Evolutionary conservation across 306 rosid species (phyloP), one percentile per base, ranked within the genome.

Genomic region (Trifolium subterraneum): DNA sequence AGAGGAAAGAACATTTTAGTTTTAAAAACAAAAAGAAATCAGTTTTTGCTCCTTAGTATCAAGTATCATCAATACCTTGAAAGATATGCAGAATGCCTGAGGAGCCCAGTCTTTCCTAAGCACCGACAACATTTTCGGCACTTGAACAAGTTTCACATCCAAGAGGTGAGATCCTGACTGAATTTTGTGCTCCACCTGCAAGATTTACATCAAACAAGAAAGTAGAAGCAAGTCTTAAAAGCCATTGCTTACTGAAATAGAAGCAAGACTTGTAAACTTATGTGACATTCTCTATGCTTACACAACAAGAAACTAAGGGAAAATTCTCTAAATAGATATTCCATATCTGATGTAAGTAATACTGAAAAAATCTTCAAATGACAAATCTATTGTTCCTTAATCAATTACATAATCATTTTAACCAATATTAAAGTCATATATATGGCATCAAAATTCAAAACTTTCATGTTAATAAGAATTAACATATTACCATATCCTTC

Each of bases 121-220:
- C 63, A 88, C 78, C 1, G 79, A 71, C 68, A 94, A 84, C 99
- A 94, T 94, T 86, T 94, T 94, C 25, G 99, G 98, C 84, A 92
- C 96, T 77, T 83, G 96, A 88, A 84, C 88, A 23, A 94, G 93
- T 81, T 90, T 84, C 85, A 92, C 90, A 38, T 94, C 94, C 82
- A 90, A 86, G 10, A 93, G 85, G 63, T 88, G 89, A 75, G 96
- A 84, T 73, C 90, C 96, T 41, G 97, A 94, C 86, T 92, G 98
- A 77, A 92, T 92, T 84, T 94, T 94, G 82, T 94, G 99, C 67
- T 86, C 96, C 39, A 77, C 97, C 98, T 92, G 87, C 79, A 92
- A 33, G 71, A 79, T 59, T 10, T 56, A 80, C 56, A 16, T 45
- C 13, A 39, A 74, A 27, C 76, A 64, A 27, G 14, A 29, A 60